Evolutionary conservation across 805 yeast genomes (phyloP).

Genomic region (Metschnikowia lochheadii): DNA sequence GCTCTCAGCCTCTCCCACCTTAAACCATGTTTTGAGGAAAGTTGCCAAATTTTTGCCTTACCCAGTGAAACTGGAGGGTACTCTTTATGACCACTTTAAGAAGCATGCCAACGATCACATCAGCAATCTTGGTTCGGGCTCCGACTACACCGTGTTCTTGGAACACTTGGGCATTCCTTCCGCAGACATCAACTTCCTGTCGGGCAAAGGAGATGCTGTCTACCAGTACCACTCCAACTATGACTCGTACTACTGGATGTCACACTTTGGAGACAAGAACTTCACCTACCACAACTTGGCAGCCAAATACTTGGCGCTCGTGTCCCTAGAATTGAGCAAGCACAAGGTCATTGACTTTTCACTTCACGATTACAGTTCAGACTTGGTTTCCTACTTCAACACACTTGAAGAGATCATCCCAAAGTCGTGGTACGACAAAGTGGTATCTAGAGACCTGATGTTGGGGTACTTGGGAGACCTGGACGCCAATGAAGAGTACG

Average conservation of each 20-base stretch:
- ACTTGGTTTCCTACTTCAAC: conserved; percentile 36
- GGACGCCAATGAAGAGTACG: conserved; percentile 10
- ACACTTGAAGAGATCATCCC: conserved; percentile 30
- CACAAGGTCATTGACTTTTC: conserved; percentile 51
- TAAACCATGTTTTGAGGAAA: conserved; percentile 41
- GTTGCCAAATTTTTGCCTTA: conserved; percentile 27
- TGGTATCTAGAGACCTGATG: conserved; percentile 9
- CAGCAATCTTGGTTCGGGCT: conserved; percentile 21
- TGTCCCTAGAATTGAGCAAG: conserved; percentile 52
- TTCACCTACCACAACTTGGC: conserved; percentile 51
- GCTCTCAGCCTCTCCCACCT: conserved; percentile 54
- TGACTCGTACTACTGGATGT: conserved; percentile 57
- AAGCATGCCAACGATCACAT: conserved; percentile 30
- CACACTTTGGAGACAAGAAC: conserved; percentile 47
- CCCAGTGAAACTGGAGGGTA: conserved; percentile 12
- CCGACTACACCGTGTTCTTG: conserved; percentile 59
- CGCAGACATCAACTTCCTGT: conserved; percentile 34
- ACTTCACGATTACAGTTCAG: conserved; percentile 44
- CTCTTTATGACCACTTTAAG: conserved; percentile 47
- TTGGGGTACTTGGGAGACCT: conserved; percentile 9
- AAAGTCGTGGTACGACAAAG: conserved; percentile 28
- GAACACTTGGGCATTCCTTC: conserved; percentile 67
- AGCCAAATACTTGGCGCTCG: conserved; percentile 57
- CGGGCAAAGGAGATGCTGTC: conserved; percentile 43
- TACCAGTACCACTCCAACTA: conserved; percentile 55